Conservation (phyloP, 768 basidiomycete genomes). For the Boletus tylopilopsis region DNA sequence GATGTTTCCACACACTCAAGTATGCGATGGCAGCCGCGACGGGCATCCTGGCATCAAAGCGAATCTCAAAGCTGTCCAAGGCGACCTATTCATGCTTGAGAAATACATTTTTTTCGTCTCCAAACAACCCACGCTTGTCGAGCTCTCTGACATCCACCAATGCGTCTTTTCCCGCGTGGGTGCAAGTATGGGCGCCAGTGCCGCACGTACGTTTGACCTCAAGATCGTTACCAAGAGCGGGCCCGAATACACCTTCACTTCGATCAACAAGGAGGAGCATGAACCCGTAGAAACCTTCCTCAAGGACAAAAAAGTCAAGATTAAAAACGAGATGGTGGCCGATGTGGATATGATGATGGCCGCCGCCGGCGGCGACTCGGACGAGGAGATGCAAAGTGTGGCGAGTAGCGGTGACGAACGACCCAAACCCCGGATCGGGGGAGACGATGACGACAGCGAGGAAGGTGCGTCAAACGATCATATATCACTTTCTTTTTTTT, state of each 20-base stretch:
- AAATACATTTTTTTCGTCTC: constrained; percentile 98
- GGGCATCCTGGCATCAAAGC: constrained; percentile 96
- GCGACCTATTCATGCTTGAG: constrained; percentile 96
- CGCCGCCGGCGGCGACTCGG: constrained; percentile 61
- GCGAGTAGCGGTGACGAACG: constrained; percentile 64
- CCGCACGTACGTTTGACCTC: constrained; percentile 91
- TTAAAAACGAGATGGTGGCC: constrained; percentile 94
- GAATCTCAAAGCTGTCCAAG: constrained; percentile 94
- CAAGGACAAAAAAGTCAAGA: constrained; percentile 84
- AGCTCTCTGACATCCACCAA: constrained; percentile 85
- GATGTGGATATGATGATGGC: constrained; percentile 77
- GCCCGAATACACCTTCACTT: constrained; percentile 85
- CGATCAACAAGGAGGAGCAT: constrained; percentile 95
- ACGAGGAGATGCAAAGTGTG: constrained; percentile 82
- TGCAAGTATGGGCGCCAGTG: constrained; percentile 72
- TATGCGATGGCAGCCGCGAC: constrained; percentile 54
- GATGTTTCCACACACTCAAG: not conserved
- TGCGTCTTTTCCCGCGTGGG: constrained; percentile 93
- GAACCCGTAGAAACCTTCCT: constrained; percentile 82
- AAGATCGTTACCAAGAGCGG: constrained; percentile 83
- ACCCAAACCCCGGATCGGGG: constrained; percentile 47
- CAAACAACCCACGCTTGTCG: constrained; percentile 88
- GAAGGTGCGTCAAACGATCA: constrained; percentile 43
- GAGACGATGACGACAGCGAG: constrained; percentile 71
- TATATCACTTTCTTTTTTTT: too few relatives aligned